Evolutionary conservation across 2,329 filamentous ascomycete species (phyloP).

Genomic region (Phialophora chinensis): DNA sequence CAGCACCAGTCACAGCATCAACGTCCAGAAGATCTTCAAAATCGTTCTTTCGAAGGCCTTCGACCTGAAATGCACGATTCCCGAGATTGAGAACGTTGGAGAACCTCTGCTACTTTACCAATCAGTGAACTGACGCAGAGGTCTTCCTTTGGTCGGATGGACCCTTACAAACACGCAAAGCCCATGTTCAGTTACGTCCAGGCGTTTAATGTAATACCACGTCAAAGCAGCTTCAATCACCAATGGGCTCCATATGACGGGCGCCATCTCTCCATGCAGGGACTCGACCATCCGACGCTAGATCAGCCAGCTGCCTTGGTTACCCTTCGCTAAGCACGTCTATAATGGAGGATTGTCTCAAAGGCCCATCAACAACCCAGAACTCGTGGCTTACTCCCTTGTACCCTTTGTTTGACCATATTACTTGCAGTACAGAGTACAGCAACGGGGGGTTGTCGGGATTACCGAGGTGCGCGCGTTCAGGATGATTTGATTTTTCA

Average conservation of each 20-base stretch:
- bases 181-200: background rate
- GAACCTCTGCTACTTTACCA: constrained; percentile 94
- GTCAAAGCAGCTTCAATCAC: background rate
- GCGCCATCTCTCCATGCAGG: background rate
- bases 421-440: background rate
- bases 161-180: background rate
- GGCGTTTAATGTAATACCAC: constrained; percentile 6
- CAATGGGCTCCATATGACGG: background rate
- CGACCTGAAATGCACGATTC: constrained; percentile 97
- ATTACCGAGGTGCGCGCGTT: background rate
- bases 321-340: background rate
- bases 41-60: constrained; percentile 99
- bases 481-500: background rate
- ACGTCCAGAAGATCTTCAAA: constrained; percentile 99
- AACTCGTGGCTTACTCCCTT: background rate
- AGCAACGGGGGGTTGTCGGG: background rate
- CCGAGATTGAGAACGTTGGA: constrained; percentile 97
- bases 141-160: background rate
- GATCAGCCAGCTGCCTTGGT: background rate
- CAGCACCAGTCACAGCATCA: constrained; percentile 98
- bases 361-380: background rate
- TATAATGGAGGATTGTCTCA: background rate
- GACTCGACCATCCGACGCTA: background rate
- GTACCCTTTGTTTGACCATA: background rate
- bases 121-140: constrained; percentile 48